A percentile compares a stretch with the other conserved stretches of the same genome.
Evolutionary conservation across 768 basidiomycete species (phyloP).

Genomic region (Gyrodon lividus): DNA sequence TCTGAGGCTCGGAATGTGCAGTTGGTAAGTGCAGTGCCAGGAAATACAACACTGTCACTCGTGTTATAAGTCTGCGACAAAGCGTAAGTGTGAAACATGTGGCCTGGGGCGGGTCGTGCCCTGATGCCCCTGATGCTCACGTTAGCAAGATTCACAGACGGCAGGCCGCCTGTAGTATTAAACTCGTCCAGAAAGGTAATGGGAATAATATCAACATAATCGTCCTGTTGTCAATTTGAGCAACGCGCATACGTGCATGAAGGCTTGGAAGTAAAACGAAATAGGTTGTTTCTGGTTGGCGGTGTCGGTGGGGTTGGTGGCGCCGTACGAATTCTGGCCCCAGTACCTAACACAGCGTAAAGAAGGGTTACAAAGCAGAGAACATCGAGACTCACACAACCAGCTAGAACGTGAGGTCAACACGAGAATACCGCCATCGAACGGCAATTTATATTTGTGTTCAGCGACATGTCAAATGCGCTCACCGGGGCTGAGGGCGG

Average conservation of each 20-base stretch:
- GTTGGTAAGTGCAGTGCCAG: conserved; percentile 61
- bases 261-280: conserved; percentile 32
- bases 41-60: conserved; percentile 53
- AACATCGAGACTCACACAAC: conserved; percentile 12
- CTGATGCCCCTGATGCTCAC: conserved; percentile 36
- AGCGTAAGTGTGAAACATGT: not conserved
- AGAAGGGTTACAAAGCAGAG: not conserved
- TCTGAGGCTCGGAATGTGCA: conserved; percentile 60
- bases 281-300: conserved; percentile 33
- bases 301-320: conserved; percentile 28
- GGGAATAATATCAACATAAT: conserved; percentile 56
- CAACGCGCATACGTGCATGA: not conserved
- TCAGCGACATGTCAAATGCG: conserved; percentile 18
- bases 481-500: not conserved
- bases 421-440: not conserved
- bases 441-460: conserved; percentile 20
- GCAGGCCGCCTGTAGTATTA: conserved; percentile 55
- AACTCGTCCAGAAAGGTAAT: conserved; percentile 62
- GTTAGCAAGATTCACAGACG: conserved; percentile 61
- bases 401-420: conserved; percentile 11
- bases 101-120: not conserved
- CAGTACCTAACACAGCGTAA: conserved; percentile 27
- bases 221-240: conserved; percentile 38
- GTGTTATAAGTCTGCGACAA: conserved; percentile 58
- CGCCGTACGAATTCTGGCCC: conserved; percentile 40